These are phyloP conservation scores for Myotisia sp. DNA, from an alignment of 2,329 filamentous ascomycete species.

Conservation along the genomic window DNA sequence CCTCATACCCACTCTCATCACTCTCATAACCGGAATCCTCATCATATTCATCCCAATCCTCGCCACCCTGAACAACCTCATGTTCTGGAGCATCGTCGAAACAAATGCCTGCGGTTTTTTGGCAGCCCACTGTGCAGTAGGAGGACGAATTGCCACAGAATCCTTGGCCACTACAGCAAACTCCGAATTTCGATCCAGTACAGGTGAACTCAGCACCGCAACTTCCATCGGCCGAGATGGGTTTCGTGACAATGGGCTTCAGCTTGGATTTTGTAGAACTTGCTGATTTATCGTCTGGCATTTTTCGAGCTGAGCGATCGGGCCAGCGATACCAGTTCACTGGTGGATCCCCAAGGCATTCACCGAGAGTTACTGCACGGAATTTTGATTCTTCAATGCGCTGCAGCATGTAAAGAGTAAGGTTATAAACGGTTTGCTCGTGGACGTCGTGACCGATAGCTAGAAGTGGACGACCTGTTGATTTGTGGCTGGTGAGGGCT, in stretches of 20 bases:
- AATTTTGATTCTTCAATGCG: slow-evolving; percentile 20
- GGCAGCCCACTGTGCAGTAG: slow-evolving; percentile 22
- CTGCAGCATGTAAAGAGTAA: slow-evolving; percentile 29
- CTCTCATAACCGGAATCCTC: background rate
- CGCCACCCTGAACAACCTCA: background rate
- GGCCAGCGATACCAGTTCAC: slow-evolving; percentile 27
- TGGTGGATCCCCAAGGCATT: slow-evolving; percentile 28
- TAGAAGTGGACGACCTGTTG: slow-evolving; percentile 23
- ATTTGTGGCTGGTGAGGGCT: slow-evolving; percentile 16
- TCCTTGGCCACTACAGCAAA: slow-evolving; percentile 20
- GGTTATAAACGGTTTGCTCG: slow-evolving; percentile 29
- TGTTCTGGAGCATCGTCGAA: slow-evolving; percentile 3
- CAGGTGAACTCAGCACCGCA: slow-evolving; percentile 24
- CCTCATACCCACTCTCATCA: no score
- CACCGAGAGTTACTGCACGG: slow-evolving; percentile 30
- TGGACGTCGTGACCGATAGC: slow-evolving; percentile 32
- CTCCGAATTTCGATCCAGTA: slow-evolving; percentile 21
- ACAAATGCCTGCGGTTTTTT: slow-evolving; percentile 20
- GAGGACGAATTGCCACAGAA: slow-evolving; percentile 20
- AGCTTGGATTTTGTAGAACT: background rate
- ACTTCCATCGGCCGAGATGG: slow-evolving; percentile 21
- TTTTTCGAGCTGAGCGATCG: slow-evolving; percentile 5
- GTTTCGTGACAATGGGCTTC: slow-evolving; percentile 6
- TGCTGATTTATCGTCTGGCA: background rate
- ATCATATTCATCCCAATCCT: slow-evolving; percentile 1